phyloP scores from a whole-genome alignment of 176 grass and related monocot genomes.

The Calamus simplicifolius region DNA sequence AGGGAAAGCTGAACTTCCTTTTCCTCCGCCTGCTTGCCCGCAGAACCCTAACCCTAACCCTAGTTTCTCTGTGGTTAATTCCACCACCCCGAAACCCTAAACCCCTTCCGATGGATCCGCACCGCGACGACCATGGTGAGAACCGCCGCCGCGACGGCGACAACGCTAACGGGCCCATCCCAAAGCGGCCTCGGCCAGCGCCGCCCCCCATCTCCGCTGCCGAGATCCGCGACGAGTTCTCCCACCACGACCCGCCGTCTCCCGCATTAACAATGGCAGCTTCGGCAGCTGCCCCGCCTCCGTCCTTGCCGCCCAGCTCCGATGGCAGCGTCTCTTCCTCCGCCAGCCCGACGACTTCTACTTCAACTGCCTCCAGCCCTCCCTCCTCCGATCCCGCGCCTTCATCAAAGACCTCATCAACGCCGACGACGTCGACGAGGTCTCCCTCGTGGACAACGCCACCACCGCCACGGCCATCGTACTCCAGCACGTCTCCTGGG shows the following conservation, averaged over 20 bases:
- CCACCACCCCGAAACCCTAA: no score
- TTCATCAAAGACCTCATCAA: conserved; percentile 35
- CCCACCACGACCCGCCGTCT: conserved; percentile 59
- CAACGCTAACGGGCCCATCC: conserved; percentile 8
- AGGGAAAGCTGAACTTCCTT: no score
- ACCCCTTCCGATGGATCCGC: conserved; percentile 7
- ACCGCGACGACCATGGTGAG: conserved; percentile 10
- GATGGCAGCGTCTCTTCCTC: conserved; percentile 64
- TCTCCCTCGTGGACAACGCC: conserved; percentile 93
- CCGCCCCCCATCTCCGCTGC: conserved; percentile 18
- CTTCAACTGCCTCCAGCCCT: conserved; percentile 58
- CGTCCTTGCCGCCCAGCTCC: conserved; percentile 48
- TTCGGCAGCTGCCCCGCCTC: conserved; percentile 76
- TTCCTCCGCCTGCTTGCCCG: no score
- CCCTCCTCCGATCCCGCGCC: conserved; percentile 41
- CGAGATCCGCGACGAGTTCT: conserved; percentile 64
- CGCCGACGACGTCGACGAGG: conserved; percentile 48
- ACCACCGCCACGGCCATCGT: conserved; percentile 85
- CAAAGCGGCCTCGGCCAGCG: conserved; percentile 27
- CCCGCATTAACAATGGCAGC: conserved; percentile 93
- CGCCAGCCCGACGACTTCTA: conserved; percentile 82
- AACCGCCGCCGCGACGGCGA: conserved; percentile 19
- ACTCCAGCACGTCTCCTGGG: conserved; percentile 76
- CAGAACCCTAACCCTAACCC: no score
- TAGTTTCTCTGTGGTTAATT: no score